Evolutionary conservation across 306 rosid species (phyloP).

Genomic region (Corylus avellana): DNA sequence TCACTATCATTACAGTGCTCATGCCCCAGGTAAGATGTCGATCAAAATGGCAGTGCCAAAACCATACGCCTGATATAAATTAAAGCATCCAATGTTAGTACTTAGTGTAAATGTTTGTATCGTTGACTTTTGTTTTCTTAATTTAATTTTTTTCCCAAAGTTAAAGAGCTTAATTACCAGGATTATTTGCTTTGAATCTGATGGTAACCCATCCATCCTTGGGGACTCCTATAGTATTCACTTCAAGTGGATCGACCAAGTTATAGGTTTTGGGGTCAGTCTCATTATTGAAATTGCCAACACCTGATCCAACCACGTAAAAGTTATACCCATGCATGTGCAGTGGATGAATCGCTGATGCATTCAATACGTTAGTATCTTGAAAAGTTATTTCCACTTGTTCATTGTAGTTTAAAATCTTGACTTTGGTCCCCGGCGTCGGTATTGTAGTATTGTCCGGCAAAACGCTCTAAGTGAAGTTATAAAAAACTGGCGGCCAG

Average conservation of each 20-base stretch:
- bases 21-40: conserved; percentile 34
- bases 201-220: conserved; percentile 44
- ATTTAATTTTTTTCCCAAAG: neutral
- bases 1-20: conserved; percentile 31
- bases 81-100: neutral
- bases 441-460: conserved; percentile 7
- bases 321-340: conserved; percentile 46
- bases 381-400: conserved; percentile 35
- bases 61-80: conserved; percentile 12
- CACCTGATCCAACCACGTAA: conserved; percentile 35
- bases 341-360: conserved; percentile 43
- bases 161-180: conserved; percentile 21
- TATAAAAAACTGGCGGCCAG: conserved; percentile 10
- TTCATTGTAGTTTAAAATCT: conserved; percentile 16
- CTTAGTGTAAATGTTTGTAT: too few relatives aligned
- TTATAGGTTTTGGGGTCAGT: conserved; percentile 31
- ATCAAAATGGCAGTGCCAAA: conserved; percentile 35
- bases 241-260: conserved; percentile 45
- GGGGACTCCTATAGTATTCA: conserved; percentile 43
- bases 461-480: conserved; percentile 19
- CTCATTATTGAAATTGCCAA: conserved; percentile 32
- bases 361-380: conserved; percentile 31
- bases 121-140: too few relatives aligned
- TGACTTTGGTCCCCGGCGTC: conserved; percentile 13
- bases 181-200: conserved; percentile 40